phyloP scores from a whole-genome alignment of 106 monocot genomes.

The Dendrobium catenatum region DNA sequence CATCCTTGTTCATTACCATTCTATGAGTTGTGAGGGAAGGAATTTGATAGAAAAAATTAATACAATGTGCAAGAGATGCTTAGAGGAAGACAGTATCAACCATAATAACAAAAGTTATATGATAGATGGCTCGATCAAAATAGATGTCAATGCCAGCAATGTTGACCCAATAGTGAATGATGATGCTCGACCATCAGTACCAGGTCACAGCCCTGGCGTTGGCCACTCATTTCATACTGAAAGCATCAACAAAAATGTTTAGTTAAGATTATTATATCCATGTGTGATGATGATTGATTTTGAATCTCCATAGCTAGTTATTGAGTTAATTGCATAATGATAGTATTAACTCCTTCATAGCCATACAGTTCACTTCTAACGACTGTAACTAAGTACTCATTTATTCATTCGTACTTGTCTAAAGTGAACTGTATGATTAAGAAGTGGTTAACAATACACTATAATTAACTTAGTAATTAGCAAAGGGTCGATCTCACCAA shows the following conservation, averaged over 20 bases:
- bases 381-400: too few relatives aligned
- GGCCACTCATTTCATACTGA: not conserved
- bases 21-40: not conserved
- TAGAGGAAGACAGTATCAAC: not conserved
- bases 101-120: too few relatives aligned
- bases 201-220: not conserved
- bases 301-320: not conserved
- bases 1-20: not conserved
- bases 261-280: not conserved
- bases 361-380: too few relatives aligned
- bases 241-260: not conserved
- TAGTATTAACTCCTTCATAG: not conserved
- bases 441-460: too few relatives aligned
- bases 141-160: not conserved
- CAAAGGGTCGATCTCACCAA: too few relatives aligned
- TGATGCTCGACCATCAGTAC: not conserved
- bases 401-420: too few relatives aligned
- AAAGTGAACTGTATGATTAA: too few relatives aligned
- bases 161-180: not conserved
- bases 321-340: not conserved
- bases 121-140: not conserved
- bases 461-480: too few relatives aligned
- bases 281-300: too few relatives aligned
- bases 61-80: not conserved
- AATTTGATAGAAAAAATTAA: not conserved